Conservation (phyloP, 805 yeast genomes). For the Saccharomycopsis guyanensis region DNA sequence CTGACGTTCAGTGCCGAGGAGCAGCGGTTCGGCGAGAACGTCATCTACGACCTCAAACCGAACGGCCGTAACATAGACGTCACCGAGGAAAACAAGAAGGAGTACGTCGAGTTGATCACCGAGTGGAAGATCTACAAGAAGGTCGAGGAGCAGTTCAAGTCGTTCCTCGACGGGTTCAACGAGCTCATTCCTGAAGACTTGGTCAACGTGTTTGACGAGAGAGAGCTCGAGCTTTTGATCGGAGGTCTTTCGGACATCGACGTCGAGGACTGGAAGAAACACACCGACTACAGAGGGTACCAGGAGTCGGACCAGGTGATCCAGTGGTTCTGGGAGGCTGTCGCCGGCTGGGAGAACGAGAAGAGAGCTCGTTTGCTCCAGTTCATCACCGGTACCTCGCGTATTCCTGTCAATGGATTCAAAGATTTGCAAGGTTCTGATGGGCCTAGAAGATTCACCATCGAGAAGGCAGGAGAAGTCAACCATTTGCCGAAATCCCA, state of each 20-base stretch:
- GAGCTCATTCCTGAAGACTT: conserved; percentile 96
- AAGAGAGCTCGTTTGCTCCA: conserved; percentile 93
- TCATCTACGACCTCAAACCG: conserved; percentile 82
- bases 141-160: conserved; percentile 92
- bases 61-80: conserved; percentile 86
- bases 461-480: conserved; percentile 94
- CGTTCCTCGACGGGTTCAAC: conserved; percentile 94
- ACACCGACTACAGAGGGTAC: conserved; percentile 97
- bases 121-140: conserved; percentile 94
- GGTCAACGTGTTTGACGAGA: conserved; percentile 94
- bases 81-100: conserved; percentile 89
- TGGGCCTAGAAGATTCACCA: conserved; percentile 98
- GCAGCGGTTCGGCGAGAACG: conserved; percentile 91
- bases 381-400: conserved; percentile 97
- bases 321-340: conserved; percentile 98
- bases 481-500: conserved; percentile 94
- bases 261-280: conserved; percentile 98
- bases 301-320: conserved; percentile 93
- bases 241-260: conserved; percentile 99
- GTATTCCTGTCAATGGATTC: conserved; percentile 98
- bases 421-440: conserved; percentile 98
- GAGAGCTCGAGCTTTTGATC: conserved; percentile 91
- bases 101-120: conserved; percentile 87
- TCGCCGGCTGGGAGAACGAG: conserved; percentile 91
- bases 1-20: conserved; percentile 85